Base-by-base conservation (phyloP, 805 yeast species). In the Wickerhamomyces bisporus region DNA sequence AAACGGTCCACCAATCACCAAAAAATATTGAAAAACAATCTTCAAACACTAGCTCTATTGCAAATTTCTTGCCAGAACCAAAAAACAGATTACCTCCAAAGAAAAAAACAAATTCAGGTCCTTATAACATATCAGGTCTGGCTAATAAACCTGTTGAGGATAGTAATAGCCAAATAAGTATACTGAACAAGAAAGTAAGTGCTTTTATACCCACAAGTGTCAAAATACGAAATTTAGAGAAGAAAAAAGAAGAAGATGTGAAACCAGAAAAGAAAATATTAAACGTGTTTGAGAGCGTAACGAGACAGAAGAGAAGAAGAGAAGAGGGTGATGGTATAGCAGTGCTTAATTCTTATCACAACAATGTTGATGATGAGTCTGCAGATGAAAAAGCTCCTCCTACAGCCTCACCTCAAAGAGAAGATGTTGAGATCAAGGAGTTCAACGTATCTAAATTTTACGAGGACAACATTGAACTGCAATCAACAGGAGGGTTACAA, bases 41-140 rank as follows among this genome's bases (percentile, higher is more conserved):
- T 20, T 6, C 26, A 15, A 26, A n/a, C 9, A 12, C 32, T n/a
- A 27, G 15, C 15, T 53, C 55, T 15, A 51, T 51, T 17, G 45
- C 52, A 11, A 46, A 44, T 21, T 53, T 49, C 39, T 43, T 53
- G 4, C 57, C 57, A 6, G 38, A 45, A 10, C 57, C 57, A 15
- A 45, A 47, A 40, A 42, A 45, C 30, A 40, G 44, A 20, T 31
- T 27, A 14, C 26, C 38, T 32, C 21, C 37, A 34, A 20, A 32
- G 19, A 30, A 24, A 17, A n/a, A n/a, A n/a, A n/a, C n/a, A n/a
- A n/a, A n/a, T n/a, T n/a, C n/a, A n/a, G n/a, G n/a, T n/a, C n/a
- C n/a, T n/a, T n/a, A n/a, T n/a, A n/a, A n/a, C n/a, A n/a, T n/a
- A n/a, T n/a, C n/a, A n/a, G n/a, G n/a, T n/a, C n/a, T n/a, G n/a